Evolutionary conservation across 805 yeast genomes (phyloP).

Genomic region (Zygotorulaspora danielsina): DNA sequence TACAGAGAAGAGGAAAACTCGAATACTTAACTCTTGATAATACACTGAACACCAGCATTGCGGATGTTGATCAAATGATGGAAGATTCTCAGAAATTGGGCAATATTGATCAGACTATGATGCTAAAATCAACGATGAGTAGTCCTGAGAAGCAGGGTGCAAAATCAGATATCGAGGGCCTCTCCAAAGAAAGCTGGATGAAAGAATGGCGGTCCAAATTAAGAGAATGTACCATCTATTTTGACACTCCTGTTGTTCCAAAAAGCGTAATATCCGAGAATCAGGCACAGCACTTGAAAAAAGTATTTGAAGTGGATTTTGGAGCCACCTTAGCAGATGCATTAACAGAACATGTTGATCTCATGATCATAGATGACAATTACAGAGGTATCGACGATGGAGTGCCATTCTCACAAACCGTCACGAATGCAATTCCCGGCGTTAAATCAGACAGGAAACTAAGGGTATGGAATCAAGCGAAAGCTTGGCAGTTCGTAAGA

Average conservation of each 20-base stretch:
- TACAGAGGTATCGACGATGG: neutral
- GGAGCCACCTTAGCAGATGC: conserved; percentile 8
- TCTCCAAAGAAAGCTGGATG: conserved; percentile 14
- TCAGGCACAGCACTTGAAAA: conserved; percentile 2
- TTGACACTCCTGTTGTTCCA: conserved; percentile 7
- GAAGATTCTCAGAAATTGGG: no score
- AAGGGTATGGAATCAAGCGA: conserved; percentile 22
- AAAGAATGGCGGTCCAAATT: conserved; percentile 14
- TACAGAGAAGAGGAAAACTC: conserved; percentile 23
- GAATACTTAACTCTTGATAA: conserved; percentile 13
- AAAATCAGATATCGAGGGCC: neutral
- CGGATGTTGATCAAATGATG: neutral
- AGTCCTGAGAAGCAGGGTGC: neutral
- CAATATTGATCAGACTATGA: neutral
- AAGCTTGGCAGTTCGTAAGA: conserved; percentile 15
- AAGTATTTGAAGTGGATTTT: conserved; percentile 10
- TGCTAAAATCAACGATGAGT: neutral
- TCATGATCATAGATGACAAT: conserved; percentile 5
- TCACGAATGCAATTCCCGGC: neutral
- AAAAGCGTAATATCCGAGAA: neutral
- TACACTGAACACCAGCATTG: neutral
- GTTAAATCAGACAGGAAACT: conserved; percentile 6
- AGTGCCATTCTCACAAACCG: neutral
- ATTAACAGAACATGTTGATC: conserved; percentile 8
- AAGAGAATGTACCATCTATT: conserved; percentile 9